These are phyloP conservation scores for Aureobasidium sp. DNA, from an alignment of 2,329 filamentous ascomycete genomes.

Conservation along the genomic window DNA sequence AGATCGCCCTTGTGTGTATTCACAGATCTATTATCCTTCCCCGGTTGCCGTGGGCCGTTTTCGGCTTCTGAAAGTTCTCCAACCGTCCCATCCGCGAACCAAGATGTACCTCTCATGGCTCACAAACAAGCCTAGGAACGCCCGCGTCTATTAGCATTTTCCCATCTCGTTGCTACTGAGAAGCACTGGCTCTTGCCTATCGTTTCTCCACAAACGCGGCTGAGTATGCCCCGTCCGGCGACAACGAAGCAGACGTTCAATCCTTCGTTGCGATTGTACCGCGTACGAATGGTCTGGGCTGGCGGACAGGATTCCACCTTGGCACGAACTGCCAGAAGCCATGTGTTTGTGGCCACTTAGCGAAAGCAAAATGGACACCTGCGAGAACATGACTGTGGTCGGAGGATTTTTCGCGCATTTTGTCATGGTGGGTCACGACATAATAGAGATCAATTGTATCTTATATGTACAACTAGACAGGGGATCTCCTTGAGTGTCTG, in stretches of 20 bases:
- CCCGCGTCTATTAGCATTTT: background rate
- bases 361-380: background rate
- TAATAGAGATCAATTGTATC: background rate
- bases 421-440: background rate
- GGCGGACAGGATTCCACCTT: background rate
- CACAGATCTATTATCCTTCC: background rate
- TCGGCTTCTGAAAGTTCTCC: background rate
- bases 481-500: background rate
- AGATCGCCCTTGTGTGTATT: background rate
- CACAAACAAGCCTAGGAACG: slow-evolving; percentile 3
- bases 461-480: background rate
- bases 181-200: background rate
- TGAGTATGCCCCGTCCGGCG: background rate
- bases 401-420: background rate
- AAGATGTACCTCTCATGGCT: background rate
- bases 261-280: background rate
- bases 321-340: background rate
- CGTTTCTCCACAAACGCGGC: background rate
- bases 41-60: slow-evolving; percentile 9
- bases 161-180: background rate
- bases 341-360: too few relatives aligned
- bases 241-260: background rate
- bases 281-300: background rate
- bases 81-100: background rate
- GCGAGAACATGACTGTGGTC: background rate